A percentile compares a stretch with the other conserved stretches of the same genome.
Conservation (phyloP, 352 stramenopile genomes). For the Globisporangium uncinulatum region DNA sequence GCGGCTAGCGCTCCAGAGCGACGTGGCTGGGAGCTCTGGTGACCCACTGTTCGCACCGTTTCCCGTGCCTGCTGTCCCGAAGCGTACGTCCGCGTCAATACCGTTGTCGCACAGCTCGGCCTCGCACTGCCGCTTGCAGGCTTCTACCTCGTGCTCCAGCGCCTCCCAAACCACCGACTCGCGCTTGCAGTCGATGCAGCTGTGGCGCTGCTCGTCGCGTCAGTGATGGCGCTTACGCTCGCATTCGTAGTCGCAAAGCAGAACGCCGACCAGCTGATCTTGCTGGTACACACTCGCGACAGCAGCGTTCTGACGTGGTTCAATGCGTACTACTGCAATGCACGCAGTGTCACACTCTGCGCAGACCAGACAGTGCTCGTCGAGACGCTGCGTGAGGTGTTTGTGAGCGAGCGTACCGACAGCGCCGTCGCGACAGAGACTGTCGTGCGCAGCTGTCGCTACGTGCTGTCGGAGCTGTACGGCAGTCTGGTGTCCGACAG, state of each 20-base stretch:
- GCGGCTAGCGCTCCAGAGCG: conserved; percentile 1
- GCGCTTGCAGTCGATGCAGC: conserved; percentile 2
- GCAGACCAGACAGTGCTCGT: neutral
- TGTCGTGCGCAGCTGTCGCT: conserved; percentile 1
- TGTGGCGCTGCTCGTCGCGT: neutral
- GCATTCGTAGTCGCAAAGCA: neutral
- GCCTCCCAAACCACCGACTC: conserved; percentile 1
- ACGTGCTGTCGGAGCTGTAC: neutral
- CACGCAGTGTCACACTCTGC: conserved; percentile 1
- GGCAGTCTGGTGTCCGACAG: neutral
- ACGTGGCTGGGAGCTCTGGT: neutral
- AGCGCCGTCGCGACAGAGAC: neutral
- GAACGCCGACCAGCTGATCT: neutral
- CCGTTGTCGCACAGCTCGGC: neutral
- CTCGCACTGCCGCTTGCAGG: neutral
- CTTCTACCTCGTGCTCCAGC: conserved; percentile 4
- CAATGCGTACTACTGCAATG: conserved; percentile 7
- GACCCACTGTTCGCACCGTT: conserved; percentile 1
- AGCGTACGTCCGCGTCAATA: conserved; percentile 2
- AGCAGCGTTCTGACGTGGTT: neutral
- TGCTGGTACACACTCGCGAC: neutral
- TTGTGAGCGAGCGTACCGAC: neutral
- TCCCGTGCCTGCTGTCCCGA: neutral
- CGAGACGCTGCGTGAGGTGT: neutral
- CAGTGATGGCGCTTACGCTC: neutral